phyloP scores from a whole-genome alignment of 805 yeast genomes.

The Kodamaea kaohsiungensis region DNA sequence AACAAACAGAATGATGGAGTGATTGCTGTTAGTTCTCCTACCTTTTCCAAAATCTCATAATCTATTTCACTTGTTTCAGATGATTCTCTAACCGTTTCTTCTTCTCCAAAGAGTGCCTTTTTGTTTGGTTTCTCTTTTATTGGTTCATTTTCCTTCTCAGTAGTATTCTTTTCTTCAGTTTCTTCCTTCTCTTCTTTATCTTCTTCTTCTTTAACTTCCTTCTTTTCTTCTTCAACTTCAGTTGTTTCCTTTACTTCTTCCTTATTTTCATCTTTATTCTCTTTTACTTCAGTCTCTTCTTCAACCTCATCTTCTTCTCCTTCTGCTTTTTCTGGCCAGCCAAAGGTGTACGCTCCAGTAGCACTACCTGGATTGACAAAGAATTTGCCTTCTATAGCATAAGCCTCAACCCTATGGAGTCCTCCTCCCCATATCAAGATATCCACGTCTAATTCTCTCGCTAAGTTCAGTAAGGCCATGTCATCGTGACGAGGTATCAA shows the following conservation, averaged over 20 bases:
- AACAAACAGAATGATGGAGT: constrained; percentile 86
- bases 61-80: constrained; percentile 9
- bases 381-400: constrained; percentile 86
- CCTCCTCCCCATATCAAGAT: constrained; percentile 91
- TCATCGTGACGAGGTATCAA: constrained; percentile 88
- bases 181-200: constrained; percentile 17
- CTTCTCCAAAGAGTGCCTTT: constrained; percentile 9
- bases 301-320: constrained; percentile 40
- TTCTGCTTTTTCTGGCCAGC: constrained; percentile 58
- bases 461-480: constrained; percentile 73
- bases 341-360: constrained; percentile 80
- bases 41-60: constrained; percentile 16
- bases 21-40: constrained; percentile 19
- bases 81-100: not conserved
- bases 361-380: constrained; percentile 97
- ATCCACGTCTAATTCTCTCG: constrained; percentile 91
- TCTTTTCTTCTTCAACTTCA: constrained; percentile 3
- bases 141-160: not conserved
- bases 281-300: constrained; percentile 25
- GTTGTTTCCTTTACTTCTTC: not conserved
- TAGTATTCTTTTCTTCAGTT: not conserved
- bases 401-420: constrained; percentile 82
- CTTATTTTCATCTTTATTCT: constrained; percentile 5
- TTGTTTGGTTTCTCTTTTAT: not conserved
- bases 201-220: constrained; percentile 12